A percentile compares a stretch with the other conserved stretches of the same genome.
Evolutionary conservation across 805 yeast species (phyloP).

Genomic region (Cyberlindnera euphorbiiphila): DNA sequence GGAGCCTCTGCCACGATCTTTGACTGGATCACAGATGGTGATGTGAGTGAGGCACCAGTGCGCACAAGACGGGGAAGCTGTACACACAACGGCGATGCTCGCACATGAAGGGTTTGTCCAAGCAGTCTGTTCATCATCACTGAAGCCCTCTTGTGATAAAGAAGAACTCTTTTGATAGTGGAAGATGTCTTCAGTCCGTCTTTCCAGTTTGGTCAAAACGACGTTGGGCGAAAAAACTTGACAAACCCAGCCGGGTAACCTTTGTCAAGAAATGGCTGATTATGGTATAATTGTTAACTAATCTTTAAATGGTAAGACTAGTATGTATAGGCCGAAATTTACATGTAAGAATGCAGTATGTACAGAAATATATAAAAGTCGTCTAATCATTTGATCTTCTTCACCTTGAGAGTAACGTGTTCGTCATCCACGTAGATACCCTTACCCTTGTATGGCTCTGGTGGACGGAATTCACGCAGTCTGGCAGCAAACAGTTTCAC

Average conservation of each 20-base stretch:
- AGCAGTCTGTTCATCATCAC: constrained; percentile 13
- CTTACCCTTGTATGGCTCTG: constrained; percentile 98
- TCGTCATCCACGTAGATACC: constrained; percentile 93
- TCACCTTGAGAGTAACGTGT: constrained; percentile 84
- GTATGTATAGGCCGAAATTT: background rate
- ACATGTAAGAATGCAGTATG: background rate
- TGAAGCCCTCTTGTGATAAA: too few species aligned
- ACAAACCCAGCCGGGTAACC: too few species aligned
- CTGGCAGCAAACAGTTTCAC: constrained; percentile 86
- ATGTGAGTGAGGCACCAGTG: constrained; percentile 33
- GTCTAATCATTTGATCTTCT: constrained; percentile 76
- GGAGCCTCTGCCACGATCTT: constrained; percentile 41
- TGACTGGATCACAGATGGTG: constrained; percentile 32
- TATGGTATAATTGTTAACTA: too few species aligned
- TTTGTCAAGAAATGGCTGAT: too few species aligned
- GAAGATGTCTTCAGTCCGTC: too few species aligned
- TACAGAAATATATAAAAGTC: constrained; percentile 1
- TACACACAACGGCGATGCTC: constrained; percentile 9
- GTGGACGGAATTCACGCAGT: constrained; percentile 83
- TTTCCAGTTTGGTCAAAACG: too few species aligned
- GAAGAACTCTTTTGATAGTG: too few species aligned
- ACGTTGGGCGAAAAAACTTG: too few species aligned
- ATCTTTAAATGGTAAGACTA: too few species aligned
- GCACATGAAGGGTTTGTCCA: constrained; percentile 16
- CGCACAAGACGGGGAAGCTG: constrained; percentile 29